phyloP scores from a whole-genome alignment of 2,329 filamentous ascomycete genomes.

The Aureobasidium sp. region DNA sequence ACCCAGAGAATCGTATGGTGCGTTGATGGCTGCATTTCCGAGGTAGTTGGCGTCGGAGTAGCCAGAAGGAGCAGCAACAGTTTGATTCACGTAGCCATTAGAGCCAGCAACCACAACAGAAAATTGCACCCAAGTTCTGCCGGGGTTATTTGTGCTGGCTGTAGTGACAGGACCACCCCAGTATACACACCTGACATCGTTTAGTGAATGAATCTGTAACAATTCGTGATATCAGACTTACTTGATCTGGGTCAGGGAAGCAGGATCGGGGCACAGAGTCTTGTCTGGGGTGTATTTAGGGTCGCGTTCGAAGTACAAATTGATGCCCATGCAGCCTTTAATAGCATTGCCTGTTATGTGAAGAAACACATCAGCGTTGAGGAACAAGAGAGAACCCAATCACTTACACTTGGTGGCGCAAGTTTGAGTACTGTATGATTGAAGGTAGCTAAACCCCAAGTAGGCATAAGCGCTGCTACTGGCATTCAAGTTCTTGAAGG shows the following conservation, averaged over 20 bases:
- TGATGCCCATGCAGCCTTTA: constrained; percentile 13
- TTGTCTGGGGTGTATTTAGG: constrained; percentile 22
- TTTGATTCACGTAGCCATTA: constrained; percentile 12
- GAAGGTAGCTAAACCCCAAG: constrained; percentile 16
- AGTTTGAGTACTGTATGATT: constrained; percentile 4
- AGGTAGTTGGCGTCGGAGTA: constrained; percentile 15
- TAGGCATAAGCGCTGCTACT: constrained; percentile 15
- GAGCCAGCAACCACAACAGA: constrained; percentile 12
- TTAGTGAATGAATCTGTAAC: background rate
- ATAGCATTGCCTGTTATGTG: background rate
- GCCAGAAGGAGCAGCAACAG: constrained; percentile 12
- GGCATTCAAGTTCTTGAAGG: constrained; percentile 15
- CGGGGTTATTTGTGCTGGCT: constrained; percentile 23
- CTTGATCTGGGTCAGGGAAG: constrained; percentile 25
- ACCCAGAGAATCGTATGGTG: constrained; percentile 20
- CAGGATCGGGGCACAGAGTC: constrained; percentile 26
- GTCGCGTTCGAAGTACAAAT: constrained; percentile 16
- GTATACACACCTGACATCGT: constrained; percentile 22
- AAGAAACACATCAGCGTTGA: background rate
- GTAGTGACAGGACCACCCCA: constrained; percentile 24
- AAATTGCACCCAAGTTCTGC: constrained; percentile 9
- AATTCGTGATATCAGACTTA: constrained; percentile 21
- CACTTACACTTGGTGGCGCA: constrained; percentile 7
- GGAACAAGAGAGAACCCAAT: background rate
- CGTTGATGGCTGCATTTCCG: constrained; percentile 20